A percentile compares a stretch with the other conserved stretches of the same genome.
Evolutionary conservation across 169 alveolate genomes (phyloP).

Genomic region (Ichthyophthirius multifiliis): DNA sequence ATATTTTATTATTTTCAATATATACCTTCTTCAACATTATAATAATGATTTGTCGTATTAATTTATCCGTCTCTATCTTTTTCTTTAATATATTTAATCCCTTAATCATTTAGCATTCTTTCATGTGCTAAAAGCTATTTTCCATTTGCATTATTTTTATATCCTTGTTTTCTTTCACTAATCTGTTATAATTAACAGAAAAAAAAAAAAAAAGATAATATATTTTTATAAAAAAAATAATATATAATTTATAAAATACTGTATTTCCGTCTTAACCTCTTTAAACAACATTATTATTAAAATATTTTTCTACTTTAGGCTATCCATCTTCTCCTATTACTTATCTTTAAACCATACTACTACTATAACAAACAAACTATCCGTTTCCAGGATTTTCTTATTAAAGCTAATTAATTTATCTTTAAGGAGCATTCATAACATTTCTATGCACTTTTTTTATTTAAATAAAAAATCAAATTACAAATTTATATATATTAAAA

Average conservation of each 20-base stretch:
- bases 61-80: constrained; percentile 23
- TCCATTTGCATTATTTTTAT: constrained; percentile 48
- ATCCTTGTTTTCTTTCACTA: constrained; percentile 57
- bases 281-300: constrained; percentile 16
- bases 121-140: constrained; percentile 56
- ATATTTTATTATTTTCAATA: background rate
- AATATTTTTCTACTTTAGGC: constrained; percentile 33
- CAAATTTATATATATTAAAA: background rate
- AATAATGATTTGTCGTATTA: constrained; percentile 8
- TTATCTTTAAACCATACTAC: background rate
- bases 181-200: constrained; percentile 26
- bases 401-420: background rate
- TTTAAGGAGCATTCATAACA: background rate
- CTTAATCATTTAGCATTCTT: constrained; percentile 57
- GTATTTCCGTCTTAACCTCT: constrained; percentile 33
- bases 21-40: constrained; percentile 13
- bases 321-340: constrained; percentile 20
- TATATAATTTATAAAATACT: background rate
- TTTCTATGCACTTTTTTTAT: background rate
- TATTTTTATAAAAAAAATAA: background rate
- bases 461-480: background rate
- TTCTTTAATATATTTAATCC: constrained; percentile 53
- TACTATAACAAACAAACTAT: background rate
- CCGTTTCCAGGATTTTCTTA: background rate
- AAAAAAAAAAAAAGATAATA: background rate